Evolutionary conservation across 2,329 filamentous ascomycete genomes (phyloP), one percentile per base, ranked within the genome.

Genomic region (Penicillium paneum): DNA sequence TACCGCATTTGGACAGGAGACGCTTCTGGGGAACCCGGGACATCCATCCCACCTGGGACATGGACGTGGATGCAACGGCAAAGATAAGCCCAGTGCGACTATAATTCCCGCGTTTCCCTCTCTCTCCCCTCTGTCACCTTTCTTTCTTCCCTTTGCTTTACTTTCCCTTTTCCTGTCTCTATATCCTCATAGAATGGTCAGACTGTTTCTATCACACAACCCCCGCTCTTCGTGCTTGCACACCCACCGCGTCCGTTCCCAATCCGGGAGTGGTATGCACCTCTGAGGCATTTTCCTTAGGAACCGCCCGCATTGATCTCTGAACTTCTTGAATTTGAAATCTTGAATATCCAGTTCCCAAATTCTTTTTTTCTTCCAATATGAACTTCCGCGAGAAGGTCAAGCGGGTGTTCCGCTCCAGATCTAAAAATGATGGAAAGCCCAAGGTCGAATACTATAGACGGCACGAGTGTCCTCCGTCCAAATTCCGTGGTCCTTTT

Each of bases 401-500:
- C 56, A 68, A 63, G 55, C 64, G 64, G 55, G 72, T 72, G 31
- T 71, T 76, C 58, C 67, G 66, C 54, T 66, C 71, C 52, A 54
- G 61, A 13, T 32, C 42, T 13, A 44, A 43, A 48, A 48, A 71
- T 8, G 10, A 28, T 47, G 67, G 70, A 34, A 74, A 54, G 32
- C 62, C 75, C 42, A 75, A 77, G 55, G 70, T 79, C 54, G 72
- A 78, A 69, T 76, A 79, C 59, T 80, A 79, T 65, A 74, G 74
- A 53, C 74, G 75, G 19, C 63, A 74, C 61, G 77, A 80, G 61
- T 70, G 78, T 17, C 78, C 78, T 1, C 72, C 69, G 15, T 78
- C 78, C 31, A 80, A 80, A 54, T 80, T 79, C 58, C 71, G 70
- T 13, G 78, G 78, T 10, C 77, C 76, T 0, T 76, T 77, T 57